Evolutionary conservation across 2,329 filamentous ascomycete genomes (phyloP).

Genomic region (Diaporthe sp.): DNA sequence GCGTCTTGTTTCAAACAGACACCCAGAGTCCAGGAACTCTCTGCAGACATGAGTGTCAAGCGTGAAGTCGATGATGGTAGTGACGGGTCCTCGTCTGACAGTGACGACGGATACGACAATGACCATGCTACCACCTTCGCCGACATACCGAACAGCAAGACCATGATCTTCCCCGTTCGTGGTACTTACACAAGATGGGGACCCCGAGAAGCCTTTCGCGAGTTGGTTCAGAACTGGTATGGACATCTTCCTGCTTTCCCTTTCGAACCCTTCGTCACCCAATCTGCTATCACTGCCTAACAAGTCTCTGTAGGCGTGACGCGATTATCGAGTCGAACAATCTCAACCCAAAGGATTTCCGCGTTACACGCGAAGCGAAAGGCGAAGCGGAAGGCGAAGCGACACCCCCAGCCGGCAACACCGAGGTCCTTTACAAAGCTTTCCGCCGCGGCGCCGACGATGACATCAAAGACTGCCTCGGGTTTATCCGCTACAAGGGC

Average conservation of each 20-base stretch:
- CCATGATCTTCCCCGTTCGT: background rate
- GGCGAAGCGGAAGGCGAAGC: too few species aligned
- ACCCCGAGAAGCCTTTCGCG: conserved; percentile 2
- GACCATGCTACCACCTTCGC: background rate
- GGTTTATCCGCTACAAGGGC: background rate
- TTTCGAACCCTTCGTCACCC: background rate
- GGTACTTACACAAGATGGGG: background rate
- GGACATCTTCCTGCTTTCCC: too few species aligned
- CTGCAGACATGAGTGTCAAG: background rate
- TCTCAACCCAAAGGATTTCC: background rate
- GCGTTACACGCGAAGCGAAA: background rate
- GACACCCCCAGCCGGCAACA: too few species aligned
- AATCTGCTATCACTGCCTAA: background rate
- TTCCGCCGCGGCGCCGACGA: background rate
- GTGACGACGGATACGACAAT: background rate
- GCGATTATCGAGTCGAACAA: background rate
- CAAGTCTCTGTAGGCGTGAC: background rate
- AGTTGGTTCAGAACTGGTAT: conserved; percentile 6
- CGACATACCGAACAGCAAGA: background rate
- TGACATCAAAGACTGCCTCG: background rate
- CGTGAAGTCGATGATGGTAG: background rate
- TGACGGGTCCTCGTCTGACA: background rate
- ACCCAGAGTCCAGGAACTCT: background rate
- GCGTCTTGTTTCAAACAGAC: background rate
- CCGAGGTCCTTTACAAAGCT: background rate